A percentile compares a stretch with the other conserved stretches of the same genome.
These are phyloP conservation scores for Nicotiana tomentosiformis DNA, from an alignment of 257 asterid genomes.

Conservation along the genomic window DNA sequence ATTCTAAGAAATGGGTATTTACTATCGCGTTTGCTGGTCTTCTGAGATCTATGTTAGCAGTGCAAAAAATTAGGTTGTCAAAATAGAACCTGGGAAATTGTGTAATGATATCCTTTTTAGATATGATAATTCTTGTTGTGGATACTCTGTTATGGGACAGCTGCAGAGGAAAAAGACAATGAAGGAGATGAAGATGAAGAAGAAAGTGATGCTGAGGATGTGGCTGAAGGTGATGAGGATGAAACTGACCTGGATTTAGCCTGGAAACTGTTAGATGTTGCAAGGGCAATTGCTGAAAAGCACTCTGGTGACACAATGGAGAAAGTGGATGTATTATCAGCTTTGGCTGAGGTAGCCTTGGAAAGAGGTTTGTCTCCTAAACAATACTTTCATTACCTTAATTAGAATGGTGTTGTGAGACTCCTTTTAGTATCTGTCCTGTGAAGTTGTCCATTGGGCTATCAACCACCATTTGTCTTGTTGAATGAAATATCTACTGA, in stretches of 20 bases:
- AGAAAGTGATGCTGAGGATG: slow-evolving; percentile 61
- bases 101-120: background rate
- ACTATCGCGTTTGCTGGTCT: background rate
- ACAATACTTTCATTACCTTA: background rate
- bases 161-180: slow-evolving; percentile 14
- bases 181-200: slow-evolving; percentile 40
- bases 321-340: slow-evolving; percentile 87
- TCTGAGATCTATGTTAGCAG: background rate
- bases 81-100: background rate
- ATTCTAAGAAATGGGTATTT: background rate
- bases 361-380: slow-evolving; percentile 72
- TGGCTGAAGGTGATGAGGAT: slow-evolving; percentile 84
- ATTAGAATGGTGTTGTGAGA: background rate
- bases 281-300: slow-evolving; percentile 90
- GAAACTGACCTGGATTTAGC: slow-evolving; percentile 98
- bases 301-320: slow-evolving; percentile 68
- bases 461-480: background rate
- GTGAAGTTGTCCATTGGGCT: background rate
- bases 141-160: slow-evolving; percentile 10
- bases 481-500: background rate
- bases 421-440: background rate
- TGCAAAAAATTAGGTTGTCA: background rate
- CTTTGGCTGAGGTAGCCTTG: slow-evolving; percentile 92
- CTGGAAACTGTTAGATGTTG: slow-evolving; percentile 97
- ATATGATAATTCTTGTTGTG: background rate